phyloP scores from a whole-genome alignment of 441 rosid species.

The Theobroma grandiflorum region DNA sequence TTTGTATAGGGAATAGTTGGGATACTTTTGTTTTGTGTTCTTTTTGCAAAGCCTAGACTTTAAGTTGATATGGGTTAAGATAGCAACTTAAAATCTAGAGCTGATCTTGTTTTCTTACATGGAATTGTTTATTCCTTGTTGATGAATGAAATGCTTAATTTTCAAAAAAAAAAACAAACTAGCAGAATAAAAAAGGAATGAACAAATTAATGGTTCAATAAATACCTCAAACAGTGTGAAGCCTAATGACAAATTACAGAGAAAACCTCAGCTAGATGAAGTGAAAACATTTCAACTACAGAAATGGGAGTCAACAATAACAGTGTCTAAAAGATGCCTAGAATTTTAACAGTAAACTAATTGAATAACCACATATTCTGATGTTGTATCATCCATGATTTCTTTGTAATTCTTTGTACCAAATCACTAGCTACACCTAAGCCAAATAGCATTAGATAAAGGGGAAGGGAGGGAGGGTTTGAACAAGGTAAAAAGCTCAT shows the following conservation, averaged over 20 bases:
- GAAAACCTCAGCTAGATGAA: not conserved
- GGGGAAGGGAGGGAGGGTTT: not conserved
- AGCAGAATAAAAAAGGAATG: not conserved
- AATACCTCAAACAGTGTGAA: not conserved
- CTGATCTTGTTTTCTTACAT: too few relatives aligned
- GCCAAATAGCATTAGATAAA: not conserved
- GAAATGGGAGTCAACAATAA: not conserved
- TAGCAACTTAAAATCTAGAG: too few relatives aligned
- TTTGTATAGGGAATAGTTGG: too few relatives aligned
- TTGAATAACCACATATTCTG: not conserved
- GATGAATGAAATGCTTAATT: too few relatives aligned
- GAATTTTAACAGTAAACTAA: slow-evolving; percentile 10
- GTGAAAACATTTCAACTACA: slow-evolving; percentile 8
- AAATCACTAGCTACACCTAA: not conserved
- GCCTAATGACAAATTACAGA: slow-evolving; percentile 16
- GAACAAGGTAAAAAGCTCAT: not conserved
- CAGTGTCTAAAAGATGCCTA: slow-evolving; percentile 5
- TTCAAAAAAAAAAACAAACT: not conserved
- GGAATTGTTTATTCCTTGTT: too few relatives aligned
- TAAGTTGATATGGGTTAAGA: too few relatives aligned
- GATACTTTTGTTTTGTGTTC: too few relatives aligned
- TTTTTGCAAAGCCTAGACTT: too few relatives aligned
- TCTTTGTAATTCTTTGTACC: not conserved
- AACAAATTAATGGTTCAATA: slow-evolving; percentile 12
- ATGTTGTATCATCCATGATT: slow-evolving; percentile 16